Evolutionary conservation across 2,329 filamentous ascomycete genomes (phyloP), one percentile per base, ranked within the genome.

Genomic region (Seiridium cupressi): DNA sequence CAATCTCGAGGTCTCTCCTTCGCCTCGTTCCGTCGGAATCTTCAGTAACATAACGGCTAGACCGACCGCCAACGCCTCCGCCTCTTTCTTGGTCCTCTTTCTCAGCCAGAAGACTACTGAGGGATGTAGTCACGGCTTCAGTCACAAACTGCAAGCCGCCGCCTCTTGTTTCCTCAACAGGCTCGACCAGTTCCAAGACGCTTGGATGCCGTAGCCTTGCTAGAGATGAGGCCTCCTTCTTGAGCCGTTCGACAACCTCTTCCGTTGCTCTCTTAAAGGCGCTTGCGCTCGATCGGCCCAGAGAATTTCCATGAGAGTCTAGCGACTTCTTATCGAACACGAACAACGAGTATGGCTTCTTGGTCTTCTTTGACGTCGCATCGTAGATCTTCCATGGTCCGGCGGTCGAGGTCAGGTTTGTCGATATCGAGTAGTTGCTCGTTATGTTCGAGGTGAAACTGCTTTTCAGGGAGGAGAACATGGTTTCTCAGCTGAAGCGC

Each of bases 341-440:
- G 70, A 98, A 99, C 66, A 98, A 88, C 13, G 93, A 97, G 59
- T 89, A 95, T 6, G 89, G 76, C 74, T 95, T 96, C 66, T 91
- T 92, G 0, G 93, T 97, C 36, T 90, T 92, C 78, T 97, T 98
- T 79, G 96, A 96, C 81, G 96, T 98, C 61, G 91, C 93, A 78
- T 97, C 93, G 82, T 94, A 94, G 70, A 99, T 95, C 79, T 93
- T 96, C 95, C 95, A 99, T 61, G 93, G 92, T 18, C 95, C 95
- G 13, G 93, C 91, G 57, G 87, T 87, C 56, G 92, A 90, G n/a
- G 87, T 89, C 9, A 90, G 85, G 61, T 86, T 87, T 34, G 88
- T 83, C 31, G 92, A 89, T 65, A 98, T 82, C 67, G 90, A 87
- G 77, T 99, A 99, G 78, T 97, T 96, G 72, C 90, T 88, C 61